Evolutionary conservation across 2,329 filamentous ascomycete species (phyloP), one percentile per base, ranked within the genome.

Genomic region (Ceratocystis lukuohia): DNA sequence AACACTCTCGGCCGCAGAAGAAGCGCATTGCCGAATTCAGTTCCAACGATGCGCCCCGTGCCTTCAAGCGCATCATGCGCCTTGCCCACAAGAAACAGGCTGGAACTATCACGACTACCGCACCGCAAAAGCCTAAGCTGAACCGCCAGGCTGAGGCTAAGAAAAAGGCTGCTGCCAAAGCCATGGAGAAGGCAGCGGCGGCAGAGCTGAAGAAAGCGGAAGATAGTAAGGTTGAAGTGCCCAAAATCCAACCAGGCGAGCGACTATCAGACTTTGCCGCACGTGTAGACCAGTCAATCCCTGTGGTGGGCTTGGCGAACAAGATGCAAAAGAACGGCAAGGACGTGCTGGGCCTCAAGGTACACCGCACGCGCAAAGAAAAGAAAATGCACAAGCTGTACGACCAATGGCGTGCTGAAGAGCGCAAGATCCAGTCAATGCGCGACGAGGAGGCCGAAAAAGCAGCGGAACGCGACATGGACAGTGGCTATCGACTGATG

Each of bases 11-110:
- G 30, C 46, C 73, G 62, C 77, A 78, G 72, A 70, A 66, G 69
- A 64, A 64, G 7, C 48, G 22, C 48, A 20, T 50, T 8, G 71
- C 69, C 73, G 76, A 68, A 63, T 75, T 74, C 37, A 79, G 82
- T n/a, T 30, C 44, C 48, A 86, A 96, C 74, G 94, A 97, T 76
- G 92, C 89, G 1, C 94, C 94, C 0, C 88, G 90, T 70, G 90
- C 88, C 1, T 99, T 99, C 75, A 84, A 84, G 69, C 86, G 91
- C 12, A 77, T 97, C 69, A 94, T 97, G 88, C 85, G 88, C 44
- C 83, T 86, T 70, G 83, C 87, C 50, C 76, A 79, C 17, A 75
- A 59, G 15, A 67, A 67, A 30, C 63, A 65, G 17, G 66, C 57
- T 28, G 66, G 66, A 20, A 67, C 66, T 8, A 67, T 67, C 30